Evolutionary conservation across 179 eudicot species (phyloP).

Genomic region (Heliamphora pulchella): DNA sequence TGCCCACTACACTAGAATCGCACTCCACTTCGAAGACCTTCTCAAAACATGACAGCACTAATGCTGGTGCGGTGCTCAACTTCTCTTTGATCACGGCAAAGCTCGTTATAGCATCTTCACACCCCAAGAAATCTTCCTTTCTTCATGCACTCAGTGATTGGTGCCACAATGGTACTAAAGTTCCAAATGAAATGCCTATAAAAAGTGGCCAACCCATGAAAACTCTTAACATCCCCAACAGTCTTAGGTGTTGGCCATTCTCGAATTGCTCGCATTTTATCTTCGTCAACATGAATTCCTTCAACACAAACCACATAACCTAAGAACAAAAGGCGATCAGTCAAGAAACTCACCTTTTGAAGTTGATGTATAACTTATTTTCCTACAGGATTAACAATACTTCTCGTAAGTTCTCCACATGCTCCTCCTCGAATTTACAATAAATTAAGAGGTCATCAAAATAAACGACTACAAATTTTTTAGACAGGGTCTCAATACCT

Average conservation of each 20-base stretch:
- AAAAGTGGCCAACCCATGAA: background rate
- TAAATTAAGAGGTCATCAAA: background rate
- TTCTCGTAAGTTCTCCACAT: background rate
- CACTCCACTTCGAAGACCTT: no score
- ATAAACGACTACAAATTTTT: background rate
- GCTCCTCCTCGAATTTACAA: background rate
- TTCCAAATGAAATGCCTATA: background rate
- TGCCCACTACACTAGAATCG: background rate
- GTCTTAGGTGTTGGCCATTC: background rate
- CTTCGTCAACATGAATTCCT: background rate
- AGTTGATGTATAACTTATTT: no score
- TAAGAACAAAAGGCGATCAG: no score
- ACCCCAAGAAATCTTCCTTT: background rate
- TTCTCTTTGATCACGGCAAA: background rate
- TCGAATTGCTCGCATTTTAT: background rate
- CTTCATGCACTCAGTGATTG: background rate
- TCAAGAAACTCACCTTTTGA: background rate
- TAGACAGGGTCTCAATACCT: background rate
- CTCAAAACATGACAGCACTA: no score
- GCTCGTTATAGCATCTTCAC: background rate
- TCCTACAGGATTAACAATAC: background rate
- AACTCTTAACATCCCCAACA: background rate
- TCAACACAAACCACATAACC: no score
- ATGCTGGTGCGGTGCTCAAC: background rate
- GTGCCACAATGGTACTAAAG: background rate